phyloP scores from a whole-genome alignment of 2,329 filamentous ascomycete species.

The Penicillium italicum region DNA sequence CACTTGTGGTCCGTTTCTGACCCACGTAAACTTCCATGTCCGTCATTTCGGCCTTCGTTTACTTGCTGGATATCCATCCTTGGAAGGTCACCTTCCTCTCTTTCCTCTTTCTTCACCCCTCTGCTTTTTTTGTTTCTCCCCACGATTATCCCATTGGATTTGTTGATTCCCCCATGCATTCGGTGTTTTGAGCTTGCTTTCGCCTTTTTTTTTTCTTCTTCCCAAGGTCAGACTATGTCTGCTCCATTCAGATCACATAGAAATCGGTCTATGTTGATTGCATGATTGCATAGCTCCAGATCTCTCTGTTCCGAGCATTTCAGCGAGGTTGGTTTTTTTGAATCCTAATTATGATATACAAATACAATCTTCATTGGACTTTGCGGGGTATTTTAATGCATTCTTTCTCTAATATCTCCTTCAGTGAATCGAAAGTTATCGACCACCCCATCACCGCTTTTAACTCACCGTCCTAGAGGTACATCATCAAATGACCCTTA shows the following conservation, averaged over 20 bases:
- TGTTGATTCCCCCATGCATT: conserved; percentile 25
- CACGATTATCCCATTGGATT: neutral
- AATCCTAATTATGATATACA: neutral
- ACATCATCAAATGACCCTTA: neutral
- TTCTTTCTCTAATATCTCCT: neutral
- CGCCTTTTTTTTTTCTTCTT: conserved; percentile 1
- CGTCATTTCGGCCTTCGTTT: neutral
- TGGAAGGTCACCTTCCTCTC: neutral
- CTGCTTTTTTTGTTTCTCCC: neutral
- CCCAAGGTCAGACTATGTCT: neutral
- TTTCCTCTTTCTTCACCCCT: conserved; percentile 1
- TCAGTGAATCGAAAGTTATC: neutral
- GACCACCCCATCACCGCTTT: neutral
- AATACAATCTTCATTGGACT: neutral
- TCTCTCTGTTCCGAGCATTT: conserved; percentile 16
- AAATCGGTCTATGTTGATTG: neutral
- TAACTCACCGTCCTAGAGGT: fast-evolving
- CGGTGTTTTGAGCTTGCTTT: conserved; percentile 12
- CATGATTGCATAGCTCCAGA: conserved; percentile 14
- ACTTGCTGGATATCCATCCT: neutral
- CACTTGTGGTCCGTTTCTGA: neutral
- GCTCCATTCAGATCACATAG: neutral
- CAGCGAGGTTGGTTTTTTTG: conserved; percentile 21
- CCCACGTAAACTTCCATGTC: neutral
- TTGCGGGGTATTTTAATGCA: neutral